phyloP scores from a whole-genome alignment of 1,139 yeast genomes.

The Geotrichum histeridarum region DNA sequence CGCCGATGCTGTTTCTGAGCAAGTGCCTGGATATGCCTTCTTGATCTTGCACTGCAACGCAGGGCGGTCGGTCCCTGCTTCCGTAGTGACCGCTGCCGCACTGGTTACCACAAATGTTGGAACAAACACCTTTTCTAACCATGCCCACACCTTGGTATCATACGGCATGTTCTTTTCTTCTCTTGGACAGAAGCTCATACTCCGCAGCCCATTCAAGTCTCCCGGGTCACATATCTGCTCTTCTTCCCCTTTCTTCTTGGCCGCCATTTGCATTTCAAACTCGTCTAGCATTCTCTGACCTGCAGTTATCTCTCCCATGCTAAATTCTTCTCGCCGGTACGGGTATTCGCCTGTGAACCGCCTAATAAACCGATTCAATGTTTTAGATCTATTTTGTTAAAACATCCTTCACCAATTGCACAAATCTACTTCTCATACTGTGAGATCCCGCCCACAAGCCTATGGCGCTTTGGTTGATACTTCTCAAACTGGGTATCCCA shows the following conservation, averaged over 20 bases:
- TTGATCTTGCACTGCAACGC: conserved; percentile 9
- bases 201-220: not conserved
- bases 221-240: not conserved
- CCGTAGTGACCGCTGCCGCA: not conserved
- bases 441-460: not conserved
- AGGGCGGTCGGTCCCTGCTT: conserved; percentile 3
- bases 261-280: not conserved
- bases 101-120: not conserved
- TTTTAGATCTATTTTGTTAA: not conserved
- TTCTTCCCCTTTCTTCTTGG: not conserved
- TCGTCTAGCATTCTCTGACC: not conserved
- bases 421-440: not conserved
- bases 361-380: not conserved
- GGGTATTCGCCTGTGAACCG: conserved; percentile 3
- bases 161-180: conserved; percentile 26
- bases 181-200: conserved; percentile 21
- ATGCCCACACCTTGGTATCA: conserved; percentile 24
- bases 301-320: not conserved
- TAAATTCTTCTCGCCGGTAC: no score
- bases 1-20: conserved; percentile 18
- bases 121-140: conserved; percentile 22
- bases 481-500: not conserved
- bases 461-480: not conserved
- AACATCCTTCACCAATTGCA: not conserved
- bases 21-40: conserved; percentile 19